phyloP scores from a whole-genome alignment of 139 green algal species.

The Ettlia oleoabundans region DNA sequence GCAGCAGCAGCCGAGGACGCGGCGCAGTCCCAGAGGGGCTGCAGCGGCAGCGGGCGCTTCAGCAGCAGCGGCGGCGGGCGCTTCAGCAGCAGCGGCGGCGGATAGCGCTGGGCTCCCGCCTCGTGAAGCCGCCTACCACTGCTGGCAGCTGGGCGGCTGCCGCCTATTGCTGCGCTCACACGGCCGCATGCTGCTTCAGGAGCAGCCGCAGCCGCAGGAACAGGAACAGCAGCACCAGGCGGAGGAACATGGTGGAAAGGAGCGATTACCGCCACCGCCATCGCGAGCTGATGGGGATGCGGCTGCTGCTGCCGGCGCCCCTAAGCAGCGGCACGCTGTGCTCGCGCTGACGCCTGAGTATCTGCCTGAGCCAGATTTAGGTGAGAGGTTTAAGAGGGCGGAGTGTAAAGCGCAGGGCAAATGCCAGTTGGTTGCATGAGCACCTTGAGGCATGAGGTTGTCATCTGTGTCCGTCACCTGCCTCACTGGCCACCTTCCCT shows the following conservation, averaged over 20 bases:
- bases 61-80: background rate
- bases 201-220: background rate
- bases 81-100: background rate
- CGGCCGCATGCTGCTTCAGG: background rate
- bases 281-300: background rate
- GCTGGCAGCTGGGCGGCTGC: constrained; percentile 36
- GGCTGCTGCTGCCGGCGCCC: no score
- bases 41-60: background rate
- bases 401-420: no score
- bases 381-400: no score
- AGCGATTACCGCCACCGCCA: background rate
- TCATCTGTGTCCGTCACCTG: no score
- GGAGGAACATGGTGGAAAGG: background rate
- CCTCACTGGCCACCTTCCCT: no score
- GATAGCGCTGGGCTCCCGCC: background rate
- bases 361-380: constrained; percentile 9
- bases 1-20: no score
- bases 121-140: constrained; percentile 6
- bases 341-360: constrained; percentile 7
- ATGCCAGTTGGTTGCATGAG: no score
- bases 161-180: constrained; percentile 33
- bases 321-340: background rate
- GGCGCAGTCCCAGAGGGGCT: background rate
- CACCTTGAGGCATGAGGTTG: no score
- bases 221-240: background rate